Evolutionary conservation across 2,329 filamentous ascomycete genomes (phyloP), one percentile per base, ranked within the genome.

Genomic region (Ascochyta rabiei): DNA sequence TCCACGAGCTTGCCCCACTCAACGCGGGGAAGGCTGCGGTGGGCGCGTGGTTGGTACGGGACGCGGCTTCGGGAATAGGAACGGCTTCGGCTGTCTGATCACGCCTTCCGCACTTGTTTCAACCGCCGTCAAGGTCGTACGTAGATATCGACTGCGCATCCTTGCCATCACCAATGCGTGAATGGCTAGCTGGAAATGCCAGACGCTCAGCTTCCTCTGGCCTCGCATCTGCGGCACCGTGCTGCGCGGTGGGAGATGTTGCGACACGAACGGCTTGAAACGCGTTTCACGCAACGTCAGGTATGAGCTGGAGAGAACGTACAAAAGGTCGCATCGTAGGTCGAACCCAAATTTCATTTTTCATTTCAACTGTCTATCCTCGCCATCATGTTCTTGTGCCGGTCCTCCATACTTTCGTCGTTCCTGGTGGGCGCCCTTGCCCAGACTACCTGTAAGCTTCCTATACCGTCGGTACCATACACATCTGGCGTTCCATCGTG

Each of bases 401-500:
- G 19, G 4, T 28, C n/a, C 2, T 33, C 30, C 8, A 7, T 31
- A 9, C 4, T 40, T 19, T 38, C 48, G 12, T n/a, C 34, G 7
- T n/a, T 46, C 30, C 9, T 41, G 13, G 41, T 19, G 31, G 19
- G 41, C 30, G 37, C 37, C n/a, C 26, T 26, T 18, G 52, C 52
- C 13, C 52, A 55, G 9, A 9, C 46, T 19, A 61, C 61, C 33
- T 65, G 60, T 49, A 44, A 49, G 16, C 35, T 55, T 30, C 57
- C 56, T 7, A 44, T 38, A 34, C 38, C 59, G 24, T 52, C 52
- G 10, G 39, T 56, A 19, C 34, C 37, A n/a, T 34, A 58, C 23
- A 18, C 37, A 13, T 56, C 41, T 21, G 51, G 48, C 9, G 35
- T 56, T 6, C 54, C 63, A 34, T 53, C 59, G 45, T 65, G 57